Base-by-base conservation (phyloP, 768 basidiomycete species). In the Leccinum disarticulatum region DNA sequence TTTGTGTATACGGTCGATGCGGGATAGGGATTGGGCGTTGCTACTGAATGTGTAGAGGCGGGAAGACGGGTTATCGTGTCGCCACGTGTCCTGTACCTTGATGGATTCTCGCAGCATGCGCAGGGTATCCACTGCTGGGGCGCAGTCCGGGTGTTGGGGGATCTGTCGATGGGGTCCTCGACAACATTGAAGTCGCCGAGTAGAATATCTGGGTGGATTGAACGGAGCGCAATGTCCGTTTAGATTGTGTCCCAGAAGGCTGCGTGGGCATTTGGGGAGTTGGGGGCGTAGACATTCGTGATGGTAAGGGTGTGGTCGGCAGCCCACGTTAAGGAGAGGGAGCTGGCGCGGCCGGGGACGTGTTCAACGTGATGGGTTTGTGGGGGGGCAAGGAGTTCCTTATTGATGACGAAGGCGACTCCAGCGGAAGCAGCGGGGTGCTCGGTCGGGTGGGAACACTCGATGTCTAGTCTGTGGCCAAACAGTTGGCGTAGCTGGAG, bases 151-250 rank as follows among this genome's bases (percentile, higher is more conserved):
- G 0, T 62, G 59, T 0, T 56, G 35, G 2, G 79, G 0, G 77
- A 49, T 0, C 76, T 10, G 54, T 81, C 79, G 0, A 80, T 57
- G 0, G 60, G n/a, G 1, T 78, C 75, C 55, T 81, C 78, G 0
- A 76, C 73, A 1, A 81, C 31, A 61, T 83, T 82, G 46, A 76
- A 76, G 59, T 83, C 79, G 0, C 79, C 79, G 0, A 74, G 33
- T 51, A 83, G 58, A 0, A 78, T 13, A 5, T 46, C 43, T 0
- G 43, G 31, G 80, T 73, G 4, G 71, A 31, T 1, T 3, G 8
- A 27, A 4, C 5, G n/a, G n/a, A n/a, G 6, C 2, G 1, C 0
- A 9, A 10, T 15, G 6, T 6, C 22, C 6, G 6, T 14, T 54
- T 57, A 10, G 0, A n/a, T 17, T 8, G 9, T n/a, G 19, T 17